phyloP scores from a whole-genome alignment of 441 rosid genomes.

The Populus tomentosa region DNA sequence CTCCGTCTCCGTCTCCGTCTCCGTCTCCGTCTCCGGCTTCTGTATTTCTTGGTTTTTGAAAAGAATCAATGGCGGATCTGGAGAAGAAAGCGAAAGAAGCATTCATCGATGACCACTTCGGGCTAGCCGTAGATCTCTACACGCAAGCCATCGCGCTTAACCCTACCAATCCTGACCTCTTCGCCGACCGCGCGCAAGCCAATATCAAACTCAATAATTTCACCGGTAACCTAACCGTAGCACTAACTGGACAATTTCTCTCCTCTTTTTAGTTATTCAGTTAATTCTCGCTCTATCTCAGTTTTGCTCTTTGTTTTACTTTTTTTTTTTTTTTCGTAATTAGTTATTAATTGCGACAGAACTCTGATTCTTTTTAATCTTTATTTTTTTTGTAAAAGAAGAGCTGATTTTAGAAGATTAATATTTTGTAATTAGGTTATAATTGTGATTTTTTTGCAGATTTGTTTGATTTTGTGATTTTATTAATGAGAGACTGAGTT shows the following conservation, averaged over 20 bases:
- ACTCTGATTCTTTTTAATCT: neutral
- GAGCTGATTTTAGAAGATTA: neutral
- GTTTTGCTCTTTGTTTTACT: neutral
- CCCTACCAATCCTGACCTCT: conserved; percentile 59
- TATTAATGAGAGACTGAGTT: neutral
- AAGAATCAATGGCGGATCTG: neutral
- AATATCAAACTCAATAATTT: conserved; percentile 58
- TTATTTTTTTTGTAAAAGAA: neutral
- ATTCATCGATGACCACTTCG: conserved; percentile 78
- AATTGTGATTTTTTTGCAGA: neutral
- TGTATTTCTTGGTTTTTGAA: neutral
- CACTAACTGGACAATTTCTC: neutral
- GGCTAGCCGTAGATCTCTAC: conserved; percentile 64
- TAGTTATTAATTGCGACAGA: neutral
- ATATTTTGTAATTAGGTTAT: neutral
- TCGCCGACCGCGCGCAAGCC: conserved; percentile 92
- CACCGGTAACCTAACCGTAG: conserved; percentile 41
- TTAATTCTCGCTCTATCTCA: neutral
- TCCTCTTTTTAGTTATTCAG: neutral
- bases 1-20: neutral
- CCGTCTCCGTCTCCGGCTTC: neutral
- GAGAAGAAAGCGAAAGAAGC: conserved; percentile 61
- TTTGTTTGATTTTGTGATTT: neutral
- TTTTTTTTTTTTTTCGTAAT: too few species aligned
- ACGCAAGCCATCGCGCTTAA: conserved; percentile 57